Base-by-base conservation (phyloP, 306 rosid species). In the Cyclanthera cordifolia region DNA sequence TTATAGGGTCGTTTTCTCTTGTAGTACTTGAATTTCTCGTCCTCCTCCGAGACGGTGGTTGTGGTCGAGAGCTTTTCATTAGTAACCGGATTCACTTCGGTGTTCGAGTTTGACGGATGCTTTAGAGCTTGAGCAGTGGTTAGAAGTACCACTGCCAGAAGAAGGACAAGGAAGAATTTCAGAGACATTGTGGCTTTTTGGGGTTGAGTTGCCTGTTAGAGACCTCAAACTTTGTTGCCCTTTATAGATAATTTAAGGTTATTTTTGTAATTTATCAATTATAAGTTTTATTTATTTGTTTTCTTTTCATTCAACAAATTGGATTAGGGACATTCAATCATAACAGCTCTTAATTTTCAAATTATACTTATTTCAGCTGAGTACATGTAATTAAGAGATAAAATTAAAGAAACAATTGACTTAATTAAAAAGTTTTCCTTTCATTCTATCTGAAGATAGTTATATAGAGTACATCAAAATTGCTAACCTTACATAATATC, bases 141-240 rank as follows among this genome's bases (percentile, higher is more conserved):
- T n/a, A 60, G 67, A 60, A 60, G 67, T 8, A 60, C 49, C 24
- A 34, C 67, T 34, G 47, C 49, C 9, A 60, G 67, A 1, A 37
- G 47, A 60, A 60, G 67, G 1, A 34, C 0, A 19, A 60, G 67
- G 0, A 60, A 32, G 67, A 8, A 60, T 10, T 60, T 60, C 0
- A 34, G 48, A 60, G 14, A 34, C 67, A 60, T 60, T 34, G 1
- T 60, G 27, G 49, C 27, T 17, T 60, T 58, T 60, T 8, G 48
- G 45, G 45, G n/a, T 60, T 34, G 27, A 60, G 67, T 37, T 59
- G 11, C 49, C 48, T 60, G 45, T 4, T 34, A 2, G 25, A 6
- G 11, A 60, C 21, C 27, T 60, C 24, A 34, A 3, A 32, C 27
- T 3, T 60, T 10, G 15, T 34, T 27, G 27, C 49, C 1, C 34